Percentiles rank a stretch among this genome's conserved stretches.
These are phyloP conservation scores for Colletotrichum tropicicola DNA, from an alignment of 2,329 filamentous ascomycete species.

Conservation along the genomic window DNA sequence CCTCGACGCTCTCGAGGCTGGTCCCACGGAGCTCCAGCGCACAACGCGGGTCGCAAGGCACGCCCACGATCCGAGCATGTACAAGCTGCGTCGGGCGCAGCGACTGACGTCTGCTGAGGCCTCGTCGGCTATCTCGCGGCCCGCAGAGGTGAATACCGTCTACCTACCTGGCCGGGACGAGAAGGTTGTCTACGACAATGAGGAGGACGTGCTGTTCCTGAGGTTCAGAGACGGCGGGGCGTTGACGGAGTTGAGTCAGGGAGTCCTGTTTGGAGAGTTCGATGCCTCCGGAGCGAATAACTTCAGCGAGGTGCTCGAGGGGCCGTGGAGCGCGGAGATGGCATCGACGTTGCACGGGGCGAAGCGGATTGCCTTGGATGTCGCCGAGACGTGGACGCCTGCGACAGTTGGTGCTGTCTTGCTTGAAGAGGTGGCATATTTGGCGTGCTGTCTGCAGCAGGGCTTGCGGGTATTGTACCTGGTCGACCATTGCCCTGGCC, in stretches of 20 bases:
- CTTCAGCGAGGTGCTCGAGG: conserved; percentile 35
- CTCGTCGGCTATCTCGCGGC: neutral
- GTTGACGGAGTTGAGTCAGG: conserved; percentile 8
- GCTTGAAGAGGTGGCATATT: conserved; percentile 38
- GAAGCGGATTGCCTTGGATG: conserved; percentile 38
- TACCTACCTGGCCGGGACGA: conserved; percentile 36
- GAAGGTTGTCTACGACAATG: conserved; percentile 34
- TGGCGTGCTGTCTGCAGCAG: conserved; percentile 40
- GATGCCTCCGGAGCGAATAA: conserved; percentile 16
- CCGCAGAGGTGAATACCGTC: conserved; percentile 32
- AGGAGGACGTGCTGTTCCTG: conserved; percentile 38
- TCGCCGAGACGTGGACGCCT: conserved; percentile 36
- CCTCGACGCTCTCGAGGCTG: conserved; percentile 17
- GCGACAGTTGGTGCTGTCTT: conserved; percentile 26
- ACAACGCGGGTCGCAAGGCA: conserved; percentile 9
- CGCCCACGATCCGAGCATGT: conserved; percentile 13
- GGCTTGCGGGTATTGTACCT: conserved; percentile 41
- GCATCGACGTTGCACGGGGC: conserved; percentile 36
- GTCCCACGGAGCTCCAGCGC: neutral
- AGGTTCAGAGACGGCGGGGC: conserved; percentile 34
- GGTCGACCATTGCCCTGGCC: conserved; percentile 38
- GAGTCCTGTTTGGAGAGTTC: conserved; percentile 17
- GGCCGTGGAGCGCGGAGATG: conserved; percentile 40
- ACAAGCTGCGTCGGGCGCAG: conserved; percentile 6
- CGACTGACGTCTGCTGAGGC: conserved; percentile 28